Conservation (phyloP, 345 rosid genomes). For the Anacardium occidentale region DNA sequence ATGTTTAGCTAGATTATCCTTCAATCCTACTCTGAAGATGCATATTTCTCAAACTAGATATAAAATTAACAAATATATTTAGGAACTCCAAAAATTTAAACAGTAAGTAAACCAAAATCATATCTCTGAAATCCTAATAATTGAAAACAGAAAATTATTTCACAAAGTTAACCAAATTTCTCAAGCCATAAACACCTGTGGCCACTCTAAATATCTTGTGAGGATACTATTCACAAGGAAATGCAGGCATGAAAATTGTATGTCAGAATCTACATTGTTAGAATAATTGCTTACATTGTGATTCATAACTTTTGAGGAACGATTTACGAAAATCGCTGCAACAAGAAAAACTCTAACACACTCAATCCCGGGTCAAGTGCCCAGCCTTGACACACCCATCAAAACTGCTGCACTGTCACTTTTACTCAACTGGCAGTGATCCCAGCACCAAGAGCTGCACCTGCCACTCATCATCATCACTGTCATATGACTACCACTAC, state of each 20-base stretch:
- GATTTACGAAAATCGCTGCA: neutral
- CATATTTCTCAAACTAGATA: too few relatives aligned
- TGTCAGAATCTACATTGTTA: neutral
- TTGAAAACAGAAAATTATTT: neutral
- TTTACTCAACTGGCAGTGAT: neutral
- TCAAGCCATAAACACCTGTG: neutral
- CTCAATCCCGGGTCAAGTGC: neutral
- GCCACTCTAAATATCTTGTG: neutral
- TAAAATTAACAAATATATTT: neutral
- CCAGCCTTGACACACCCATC: neutral
- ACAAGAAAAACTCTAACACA: neutral
- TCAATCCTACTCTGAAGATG: too few relatives aligned
- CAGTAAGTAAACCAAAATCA: neutral
- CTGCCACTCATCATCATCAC: neutral
- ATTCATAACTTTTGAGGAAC: neutral
- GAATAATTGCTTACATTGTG: neutral
- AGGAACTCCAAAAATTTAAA: neutral
- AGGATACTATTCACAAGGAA: neutral
- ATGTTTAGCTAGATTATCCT: too few relatives aligned
- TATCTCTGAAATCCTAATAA: neutral
- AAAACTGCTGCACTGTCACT: neutral
- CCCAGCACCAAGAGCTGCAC: neutral
- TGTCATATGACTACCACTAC: neutral
- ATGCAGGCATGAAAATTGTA: neutral
- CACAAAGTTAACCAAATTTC: neutral